Base-by-base conservation (phyloP, 2,329 filamentous ascomycete species). In the Beauveria sp. region DNA sequence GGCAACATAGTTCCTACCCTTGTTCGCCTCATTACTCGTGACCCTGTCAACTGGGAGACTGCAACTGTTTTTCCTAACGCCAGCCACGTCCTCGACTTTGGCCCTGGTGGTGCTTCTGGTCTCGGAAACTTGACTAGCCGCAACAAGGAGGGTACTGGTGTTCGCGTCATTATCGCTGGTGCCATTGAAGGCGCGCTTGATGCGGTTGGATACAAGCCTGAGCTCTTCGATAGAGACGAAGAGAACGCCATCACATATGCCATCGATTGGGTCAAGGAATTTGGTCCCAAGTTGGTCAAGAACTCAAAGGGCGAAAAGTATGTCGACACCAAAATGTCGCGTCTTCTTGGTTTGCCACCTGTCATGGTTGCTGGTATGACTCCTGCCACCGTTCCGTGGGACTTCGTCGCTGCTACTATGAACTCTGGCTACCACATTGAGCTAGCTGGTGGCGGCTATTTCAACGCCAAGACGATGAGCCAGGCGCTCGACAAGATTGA, bases 71-170 rank as follows among this genome's bases (percentile, higher is more conserved):
- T 99, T 80, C 87, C 91, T 3, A 83, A 86, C 24, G 94, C 94
- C 22, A 97, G 93, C 3, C 94, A 99, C 73, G 90, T 99, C 61
- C 79, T 99, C 57, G 94, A 99, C 77, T 97, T 99, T 68, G 94
- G 96, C 52, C 94, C 94, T 24, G 94, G 94, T 70, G 96, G 94
- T 64, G 94, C 97, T 66, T 99, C 94, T 26, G 96, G 96, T 65
- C 87, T 99, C 24, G 96, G 94, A 70, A 90, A 96, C 51, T 80
- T 99, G 65, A 99, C 94, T 62, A 97, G 96, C 81, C 91, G 94
- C 69, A 99, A 97, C 83, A 99, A 99, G 80, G 96, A 99, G 74
- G 94, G 94, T 65, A 97, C 92, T 62, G 94, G 94, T 69, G 94
- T 99, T 41, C 91, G 93, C 63, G 92, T 99, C 66, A 96, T 99